Percentiles rank a stretch among this genome's conserved stretches.
Conservation (phyloP, 2,329 filamentous ascomycete genomes). For the Nothophoma quercina region DNA sequence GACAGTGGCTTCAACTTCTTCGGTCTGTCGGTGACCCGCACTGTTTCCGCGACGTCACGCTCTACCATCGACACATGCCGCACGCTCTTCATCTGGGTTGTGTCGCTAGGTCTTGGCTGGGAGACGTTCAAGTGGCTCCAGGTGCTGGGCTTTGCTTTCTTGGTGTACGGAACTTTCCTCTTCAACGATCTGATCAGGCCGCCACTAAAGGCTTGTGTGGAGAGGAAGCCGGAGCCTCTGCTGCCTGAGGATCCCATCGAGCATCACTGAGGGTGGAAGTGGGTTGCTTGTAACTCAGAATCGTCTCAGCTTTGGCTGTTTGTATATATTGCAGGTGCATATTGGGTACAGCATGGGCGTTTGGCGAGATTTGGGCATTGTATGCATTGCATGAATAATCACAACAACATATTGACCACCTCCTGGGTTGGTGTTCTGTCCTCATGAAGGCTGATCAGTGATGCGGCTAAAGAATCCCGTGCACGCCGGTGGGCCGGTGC, state of each 20-base stretch:
- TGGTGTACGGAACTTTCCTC: conserved; percentile 95
- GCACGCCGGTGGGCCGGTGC: too few relatives aligned
- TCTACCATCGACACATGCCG: conserved; percentile 98
- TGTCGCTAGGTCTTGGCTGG: conserved; percentile 92
- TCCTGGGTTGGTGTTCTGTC: background rate
- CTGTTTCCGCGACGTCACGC: conserved; percentile 88
- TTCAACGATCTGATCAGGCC: conserved; percentile 94
- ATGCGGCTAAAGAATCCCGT: background rate
- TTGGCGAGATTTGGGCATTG: background rate
- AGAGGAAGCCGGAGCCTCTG: conserved; percentile 66
- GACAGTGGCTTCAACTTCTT: conserved; percentile 97
- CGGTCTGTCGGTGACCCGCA: conserved; percentile 88
- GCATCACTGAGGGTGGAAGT: conserved; percentile 56
- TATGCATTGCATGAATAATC: background rate
- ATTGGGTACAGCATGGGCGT: conserved; percentile 1
- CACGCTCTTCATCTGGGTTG: conserved; percentile 97
- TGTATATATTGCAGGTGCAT: conserved; percentile 3
- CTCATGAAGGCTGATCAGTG: background rate
- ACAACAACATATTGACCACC: background rate
- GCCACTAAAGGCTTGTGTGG: conserved; percentile 73
- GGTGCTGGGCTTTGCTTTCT: conserved; percentile 82
- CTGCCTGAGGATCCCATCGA: conserved; percentile 86
- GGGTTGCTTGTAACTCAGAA: too few relatives aligned
- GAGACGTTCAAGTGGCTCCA: conserved; percentile 98
- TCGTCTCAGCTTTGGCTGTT: too few relatives aligned